Conservation (phyloP, 495 filamentous ascomycete genomes). For the Penicillium roqueforti region DNA sequence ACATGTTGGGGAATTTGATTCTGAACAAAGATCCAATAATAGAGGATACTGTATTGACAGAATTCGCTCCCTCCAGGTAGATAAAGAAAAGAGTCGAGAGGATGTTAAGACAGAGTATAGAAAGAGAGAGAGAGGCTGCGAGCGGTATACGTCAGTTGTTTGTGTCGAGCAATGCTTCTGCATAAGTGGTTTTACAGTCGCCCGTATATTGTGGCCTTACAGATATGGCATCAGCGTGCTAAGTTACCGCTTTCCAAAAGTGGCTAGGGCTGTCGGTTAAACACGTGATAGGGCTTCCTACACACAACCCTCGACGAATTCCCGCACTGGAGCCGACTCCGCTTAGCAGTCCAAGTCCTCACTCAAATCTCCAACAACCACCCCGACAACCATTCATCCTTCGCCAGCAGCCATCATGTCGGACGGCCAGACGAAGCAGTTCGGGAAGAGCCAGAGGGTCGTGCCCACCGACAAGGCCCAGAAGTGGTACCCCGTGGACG, state of each 20-base stretch:
- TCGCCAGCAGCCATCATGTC: conserved; percentile 58
- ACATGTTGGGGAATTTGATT: conserved; percentile 51
- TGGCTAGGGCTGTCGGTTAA: conserved; percentile 9
- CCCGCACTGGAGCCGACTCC: conserved; percentile 21
- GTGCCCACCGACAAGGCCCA: conserved; percentile 85
- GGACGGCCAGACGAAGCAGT: conserved; percentile 81
- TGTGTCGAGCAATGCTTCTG: conserved; percentile 30
- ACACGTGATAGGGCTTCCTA: conserved; percentile 25
- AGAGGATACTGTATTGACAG: not conserved
- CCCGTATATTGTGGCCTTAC: conserved; percentile 18
- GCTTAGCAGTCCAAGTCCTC: conserved; percentile 28
- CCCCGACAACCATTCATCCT: conserved; percentile 49
- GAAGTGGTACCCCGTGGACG: conserved; percentile 99
- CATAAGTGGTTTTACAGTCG: conserved; percentile 16
- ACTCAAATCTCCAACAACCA: conserved; percentile 46
- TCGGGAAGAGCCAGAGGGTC: conserved; percentile 93
- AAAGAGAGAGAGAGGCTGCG: conserved; percentile 21
- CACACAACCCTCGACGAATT: conserved; percentile 13
- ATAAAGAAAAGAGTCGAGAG: conserved; percentile 2
- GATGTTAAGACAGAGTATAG: conserved; percentile 8
- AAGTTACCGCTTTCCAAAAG: conserved; percentile 3
- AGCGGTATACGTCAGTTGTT: conserved; percentile 40
- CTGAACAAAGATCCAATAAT: conserved; percentile 1
- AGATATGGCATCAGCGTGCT: not conserved
- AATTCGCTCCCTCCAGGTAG: conserved; percentile 11